A percentile compares a stretch with the other conserved stretches of the same genome.
phyloP scores from a whole-genome alignment of 1,284 basidiomycete species.

The Heliocybe sulcata region DNA sequence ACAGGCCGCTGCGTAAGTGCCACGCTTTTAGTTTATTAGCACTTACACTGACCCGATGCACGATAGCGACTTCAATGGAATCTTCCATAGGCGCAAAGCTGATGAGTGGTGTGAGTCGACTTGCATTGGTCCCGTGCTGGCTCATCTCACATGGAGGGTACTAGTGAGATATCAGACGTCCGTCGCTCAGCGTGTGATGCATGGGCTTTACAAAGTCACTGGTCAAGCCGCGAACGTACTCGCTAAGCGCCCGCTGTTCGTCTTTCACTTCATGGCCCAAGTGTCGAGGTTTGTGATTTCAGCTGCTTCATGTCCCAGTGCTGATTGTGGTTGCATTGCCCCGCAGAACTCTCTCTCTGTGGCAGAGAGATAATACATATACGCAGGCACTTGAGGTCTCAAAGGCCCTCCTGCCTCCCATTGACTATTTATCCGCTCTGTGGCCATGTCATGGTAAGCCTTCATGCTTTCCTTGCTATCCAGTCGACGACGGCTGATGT shows the following conservation, averaged over 20 bases:
- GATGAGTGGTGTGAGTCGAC: constrained; percentile 64
- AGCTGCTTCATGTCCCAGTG: not conserved
- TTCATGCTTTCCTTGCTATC: not conserved
- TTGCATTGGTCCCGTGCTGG: constrained; percentile 7
- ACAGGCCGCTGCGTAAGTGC: constrained; percentile 47
- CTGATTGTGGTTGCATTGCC: constrained; percentile 5
- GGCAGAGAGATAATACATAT: constrained; percentile 54
- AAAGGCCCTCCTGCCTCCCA: constrained; percentile 50
- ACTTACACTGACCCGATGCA: constrained; percentile 6
- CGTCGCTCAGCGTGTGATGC: constrained; percentile 53
- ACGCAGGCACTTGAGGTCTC: constrained; percentile 60
- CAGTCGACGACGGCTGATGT: constrained; percentile 1
- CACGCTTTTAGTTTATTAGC: constrained; percentile 2
- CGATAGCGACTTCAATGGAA: constrained; percentile 38
- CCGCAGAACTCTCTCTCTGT: constrained; percentile 49
- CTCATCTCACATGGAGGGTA: constrained; percentile 1
- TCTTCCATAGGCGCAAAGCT: constrained; percentile 58
- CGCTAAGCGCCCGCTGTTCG: constrained; percentile 55
- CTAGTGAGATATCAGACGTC: constrained; percentile 57
- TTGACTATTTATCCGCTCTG: constrained; percentile 57
- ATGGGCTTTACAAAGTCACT: constrained; percentile 54
- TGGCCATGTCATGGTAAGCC: constrained; percentile 62
- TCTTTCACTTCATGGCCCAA: constrained; percentile 76
- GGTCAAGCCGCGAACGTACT: constrained; percentile 49
- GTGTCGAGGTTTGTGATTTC: constrained; percentile 42